Evolutionary conservation across 495 filamentous ascomycete genomes (phyloP).

Genomic region (Sporormia fimetaria): DNA sequence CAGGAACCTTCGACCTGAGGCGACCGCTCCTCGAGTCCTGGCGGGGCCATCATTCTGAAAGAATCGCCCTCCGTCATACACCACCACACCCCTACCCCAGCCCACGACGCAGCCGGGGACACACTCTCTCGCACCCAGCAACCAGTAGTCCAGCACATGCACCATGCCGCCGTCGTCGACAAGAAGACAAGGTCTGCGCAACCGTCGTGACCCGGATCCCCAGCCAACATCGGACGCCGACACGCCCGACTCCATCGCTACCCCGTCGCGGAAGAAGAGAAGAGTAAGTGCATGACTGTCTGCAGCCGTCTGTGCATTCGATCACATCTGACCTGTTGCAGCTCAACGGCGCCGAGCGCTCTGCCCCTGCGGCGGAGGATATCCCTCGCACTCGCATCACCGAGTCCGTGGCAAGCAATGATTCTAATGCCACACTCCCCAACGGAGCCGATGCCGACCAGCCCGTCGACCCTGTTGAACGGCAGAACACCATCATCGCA

Average conservation of each 20-base stretch:
- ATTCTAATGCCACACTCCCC: constrained; percentile 19
- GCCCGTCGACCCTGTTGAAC: constrained; percentile 14
- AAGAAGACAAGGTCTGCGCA: constrained; percentile 16
- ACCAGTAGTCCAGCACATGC: constrained; percentile 9
- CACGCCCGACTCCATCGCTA: constrained; percentile 32
- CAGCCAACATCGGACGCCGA: constrained; percentile 30
- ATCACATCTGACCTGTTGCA: constrained; percentile 6
- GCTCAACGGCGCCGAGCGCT: constrained; percentile 23
- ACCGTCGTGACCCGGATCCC: constrained; percentile 20
- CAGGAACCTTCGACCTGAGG: background rate
- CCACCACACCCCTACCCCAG: background rate
- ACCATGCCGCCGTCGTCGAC: constrained; percentile 24
- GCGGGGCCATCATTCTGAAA: constrained; percentile 8
- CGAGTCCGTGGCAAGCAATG: constrained; percentile 23
- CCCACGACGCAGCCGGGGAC: background rate
- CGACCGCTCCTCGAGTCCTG: constrained; percentile 1
- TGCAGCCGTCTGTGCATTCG: background rate
- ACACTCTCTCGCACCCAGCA: background rate
- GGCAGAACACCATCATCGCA: constrained; percentile 22
- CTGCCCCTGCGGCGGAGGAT: constrained; percentile 9
- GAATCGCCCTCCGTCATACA: background rate
- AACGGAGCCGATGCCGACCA: constrained; percentile 18
- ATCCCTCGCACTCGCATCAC: constrained; percentile 18
- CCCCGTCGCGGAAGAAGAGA: constrained; percentile 31
- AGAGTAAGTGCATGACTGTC: constrained; percentile 17